Conservation (phyloP, 805 yeast species). For the Yarrowia deformans region DNA sequence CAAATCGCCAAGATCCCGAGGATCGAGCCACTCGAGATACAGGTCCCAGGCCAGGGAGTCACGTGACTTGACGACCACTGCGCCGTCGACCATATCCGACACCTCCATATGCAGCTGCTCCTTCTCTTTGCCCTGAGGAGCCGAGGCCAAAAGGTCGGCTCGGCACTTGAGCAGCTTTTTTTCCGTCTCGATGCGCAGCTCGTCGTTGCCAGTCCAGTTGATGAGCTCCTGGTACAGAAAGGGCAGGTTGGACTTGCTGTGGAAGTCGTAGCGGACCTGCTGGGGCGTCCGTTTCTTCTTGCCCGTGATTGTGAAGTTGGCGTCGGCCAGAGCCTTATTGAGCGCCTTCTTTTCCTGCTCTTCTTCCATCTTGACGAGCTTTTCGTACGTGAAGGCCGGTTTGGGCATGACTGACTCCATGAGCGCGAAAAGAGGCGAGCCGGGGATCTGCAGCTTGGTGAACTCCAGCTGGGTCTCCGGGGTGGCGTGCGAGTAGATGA, state of each 20-base stretch:
- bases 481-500: conserved; percentile 42
- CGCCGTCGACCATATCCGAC: conserved; percentile 67
- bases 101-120: conserved; percentile 54
- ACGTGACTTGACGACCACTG: conserved; percentile 71
- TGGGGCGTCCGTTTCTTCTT: conserved; percentile 42
- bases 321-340: conserved; percentile 43
- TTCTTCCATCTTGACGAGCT: conserved; percentile 45
- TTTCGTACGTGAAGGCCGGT: conserved; percentile 45
- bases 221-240: conserved; percentile 62
- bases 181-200: conserved; percentile 64
- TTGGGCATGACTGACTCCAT: conserved; percentile 47
- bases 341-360: conserved; percentile 45
- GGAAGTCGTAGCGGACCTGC: conserved; percentile 57
- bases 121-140: conserved; percentile 57
- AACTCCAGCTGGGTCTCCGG: conserved; percentile 42
- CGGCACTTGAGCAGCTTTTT: conserved; percentile 64
- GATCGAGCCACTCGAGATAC: conserved; percentile 78
- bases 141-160: conserved; percentile 50
- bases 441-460: conserved; percentile 47
- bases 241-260: conserved; percentile 61
- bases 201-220: conserved; percentile 68
- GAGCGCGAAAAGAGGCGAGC: conserved; percentile 45
- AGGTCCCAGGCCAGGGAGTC: conserved; percentile 74
- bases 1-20: conserved; percentile 57
- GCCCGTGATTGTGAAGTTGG: conserved; percentile 44